Evolutionary conservation across 1,284 basidiomycete species (phyloP), one percentile per base, ranked within the genome.

Genomic region (Pseudozyma sp.): DNA sequence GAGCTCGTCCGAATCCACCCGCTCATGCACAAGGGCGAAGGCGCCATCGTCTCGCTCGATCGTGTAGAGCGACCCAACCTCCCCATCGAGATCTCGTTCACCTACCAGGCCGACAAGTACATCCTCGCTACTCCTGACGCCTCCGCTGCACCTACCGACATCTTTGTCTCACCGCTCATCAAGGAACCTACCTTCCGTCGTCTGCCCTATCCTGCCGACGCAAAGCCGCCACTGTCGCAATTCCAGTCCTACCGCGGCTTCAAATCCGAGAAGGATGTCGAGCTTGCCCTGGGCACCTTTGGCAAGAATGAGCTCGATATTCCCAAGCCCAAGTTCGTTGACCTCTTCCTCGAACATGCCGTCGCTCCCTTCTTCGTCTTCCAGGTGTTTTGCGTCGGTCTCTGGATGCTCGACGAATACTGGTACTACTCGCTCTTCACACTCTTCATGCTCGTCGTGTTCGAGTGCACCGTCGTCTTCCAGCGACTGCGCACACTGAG

Each of bases 61-160:
- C 85, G 87, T 60, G 85, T 87, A 43, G 44, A 85, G 79, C 42
- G 67, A 24, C 56, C 72, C 46, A 63, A 77, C 50, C 59, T 79
- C 42, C 72, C 75, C 43, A 29, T 86, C 87, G 53, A 89, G 90
- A 92, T 92, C 84, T 92, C 91, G 16, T 98, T 99, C 88, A 92
- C 88, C 84, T 99, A 98, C 85, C 95, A 99, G 85, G 91, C 92
- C 57, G 96, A 99, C 86, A 94, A 93, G 51, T 99, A 97, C 84
- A 89, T 93, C 58, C 89, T 92, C 49, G 87, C 89, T 45, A 87
- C 88, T 13, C 82, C 82, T 6, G 81, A 84, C 57, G 58, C 78
- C 7, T 62, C 64, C n/a, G 81, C 82, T 24, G 60, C 79, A 4
- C 51, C 73, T 24, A 77, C 79, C 30, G 72, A 77, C 43, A 76